Evolutionary conservation across 192 early-diverging fungal genomes (phyloP), one percentile per base, ranked within the genome.

Genomic region (Mortierella alpina): DNA sequence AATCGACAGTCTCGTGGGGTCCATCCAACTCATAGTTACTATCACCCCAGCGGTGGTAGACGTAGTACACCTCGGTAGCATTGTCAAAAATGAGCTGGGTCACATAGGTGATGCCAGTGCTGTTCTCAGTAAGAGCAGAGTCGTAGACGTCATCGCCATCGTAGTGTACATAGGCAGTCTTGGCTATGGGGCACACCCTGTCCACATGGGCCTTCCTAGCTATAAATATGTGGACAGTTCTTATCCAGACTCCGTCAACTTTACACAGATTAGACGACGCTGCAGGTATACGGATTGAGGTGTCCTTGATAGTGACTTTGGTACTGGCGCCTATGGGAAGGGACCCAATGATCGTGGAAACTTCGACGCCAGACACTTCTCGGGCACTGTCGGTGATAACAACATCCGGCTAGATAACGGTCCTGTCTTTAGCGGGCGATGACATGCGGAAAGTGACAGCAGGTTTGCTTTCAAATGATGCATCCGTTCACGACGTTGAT

Each of bases 201-300:
- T 75, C 73, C 10, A 75, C 73, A 17, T 68, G 18, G 41, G 66
- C 66, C 73, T 75, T 75, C 42, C 60, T 65, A 20, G 73, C 63
- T 44, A 66, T 75, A 4, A 75, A 6, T 39, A 75, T 66, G 46
- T 68, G 66, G 52, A 68, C 51, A 50, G 59, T 58, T 13, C 66
- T 59, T 60, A 63, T 75, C 73, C 73, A 75, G 48, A 62, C 74
- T 40, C 65, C 67, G 59, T 59, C 67, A 12, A 54, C 72, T 45
- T 74, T 12, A 14, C 23, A n/a, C 46, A 74, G 49, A 17, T 54
- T 66, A 18, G 54, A 46, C 45, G 60, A 39, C 1, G 41, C 51
- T 12, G 18, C 65, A 53, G 31, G 31, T 31, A 1, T 31, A 31
- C 31, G 31, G 3, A 31, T n/a, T n/a, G 31, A 31, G 31, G 31